phyloP scores from a whole-genome alignment of 2,329 filamentous ascomycete genomes.

The Nemania bipapillata region DNA sequence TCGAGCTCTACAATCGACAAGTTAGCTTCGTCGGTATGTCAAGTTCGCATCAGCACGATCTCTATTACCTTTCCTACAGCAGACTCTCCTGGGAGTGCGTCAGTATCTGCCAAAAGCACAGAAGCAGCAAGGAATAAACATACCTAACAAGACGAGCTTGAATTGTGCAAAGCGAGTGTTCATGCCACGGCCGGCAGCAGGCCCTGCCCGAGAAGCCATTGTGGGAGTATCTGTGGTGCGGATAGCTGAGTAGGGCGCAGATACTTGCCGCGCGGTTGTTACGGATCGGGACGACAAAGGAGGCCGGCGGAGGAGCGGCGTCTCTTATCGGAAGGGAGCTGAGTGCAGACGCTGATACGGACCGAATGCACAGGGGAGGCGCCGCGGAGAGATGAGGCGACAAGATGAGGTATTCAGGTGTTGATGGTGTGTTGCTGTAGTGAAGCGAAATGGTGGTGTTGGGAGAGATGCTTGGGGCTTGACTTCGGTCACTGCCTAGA shows the following conservation, averaged over 20 bases:
- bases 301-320: conserved; percentile 33
- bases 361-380: neutral
- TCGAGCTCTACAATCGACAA: conserved; percentile 76
- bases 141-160: conserved; percentile 96
- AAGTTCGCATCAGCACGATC: conserved; percentile 17
- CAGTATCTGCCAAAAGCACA: conserved; percentile 17
- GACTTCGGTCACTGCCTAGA: conserved; percentile 36
- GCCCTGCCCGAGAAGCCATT: conserved; percentile 86
- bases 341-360: conserved; percentile 19
- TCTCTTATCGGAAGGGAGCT: conserved; percentile 44
- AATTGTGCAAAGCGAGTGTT: conserved; percentile 97
- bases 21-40: conserved; percentile 40
- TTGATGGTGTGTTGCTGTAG: conserved; percentile 27
- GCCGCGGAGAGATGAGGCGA: conserved; percentile 15
- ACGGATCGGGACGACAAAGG: conserved; percentile 37
- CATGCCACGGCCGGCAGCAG: conserved; percentile 69
- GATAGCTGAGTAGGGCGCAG: conserved; percentile 21
- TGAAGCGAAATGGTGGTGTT: conserved; percentile 30
- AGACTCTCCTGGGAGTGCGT: conserved; percentile 78
- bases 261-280: conserved; percentile 32
- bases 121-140: conserved; percentile 48
- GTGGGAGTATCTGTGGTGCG: conserved; percentile 48
- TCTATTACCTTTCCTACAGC: conserved; percentile 90
- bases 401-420: conserved; percentile 5
- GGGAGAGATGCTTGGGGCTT: conserved; percentile 22